These are phyloP conservation scores for Podila epicladia DNA, from an alignment of 192 early-diverging fungal genomes.

Conservation along the genomic window DNA sequence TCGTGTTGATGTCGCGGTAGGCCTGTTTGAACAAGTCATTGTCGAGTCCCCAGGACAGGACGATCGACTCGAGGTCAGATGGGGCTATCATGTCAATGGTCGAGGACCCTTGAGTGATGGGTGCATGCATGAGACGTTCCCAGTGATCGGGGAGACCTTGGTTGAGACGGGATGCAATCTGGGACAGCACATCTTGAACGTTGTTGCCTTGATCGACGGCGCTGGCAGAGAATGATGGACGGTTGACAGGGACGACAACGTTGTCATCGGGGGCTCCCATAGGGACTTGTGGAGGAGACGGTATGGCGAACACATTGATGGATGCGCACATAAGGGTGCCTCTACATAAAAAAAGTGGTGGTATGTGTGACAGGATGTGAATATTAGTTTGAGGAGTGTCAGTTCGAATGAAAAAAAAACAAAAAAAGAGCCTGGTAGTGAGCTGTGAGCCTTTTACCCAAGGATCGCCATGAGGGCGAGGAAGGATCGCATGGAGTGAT, in stretches of 20 bases:
- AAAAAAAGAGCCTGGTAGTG: not conserved
- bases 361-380: too few relatives aligned
- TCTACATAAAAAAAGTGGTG: too few relatives aligned
- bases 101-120: constrained; percentile 6
- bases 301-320: too few relatives aligned
- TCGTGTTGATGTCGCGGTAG: not conserved
- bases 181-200: constrained; percentile 4
- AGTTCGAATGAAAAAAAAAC: too few relatives aligned
- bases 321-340: too few relatives aligned
- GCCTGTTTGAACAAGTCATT: not conserved
- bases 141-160: constrained; percentile 14
- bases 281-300: not conserved
- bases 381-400: too few relatives aligned
- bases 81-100: constrained; percentile 9
- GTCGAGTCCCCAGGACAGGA: constrained; percentile 18
- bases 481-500: constrained; percentile 11
- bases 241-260: constrained; percentile 1
- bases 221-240: constrained; percentile 1
- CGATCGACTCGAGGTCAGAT: not conserved
- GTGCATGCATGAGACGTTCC: constrained; percentile 23
- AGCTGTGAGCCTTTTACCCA: constrained; percentile 5
- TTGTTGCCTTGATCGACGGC: constrained; percentile 7
- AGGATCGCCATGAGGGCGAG: constrained; percentile 13
- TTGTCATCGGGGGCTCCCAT: constrained; percentile 1
- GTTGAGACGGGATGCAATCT: constrained; percentile 16